phyloP scores from a whole-genome alignment of 73 alveolate species.

The Paramecium biaurelia region DNA sequence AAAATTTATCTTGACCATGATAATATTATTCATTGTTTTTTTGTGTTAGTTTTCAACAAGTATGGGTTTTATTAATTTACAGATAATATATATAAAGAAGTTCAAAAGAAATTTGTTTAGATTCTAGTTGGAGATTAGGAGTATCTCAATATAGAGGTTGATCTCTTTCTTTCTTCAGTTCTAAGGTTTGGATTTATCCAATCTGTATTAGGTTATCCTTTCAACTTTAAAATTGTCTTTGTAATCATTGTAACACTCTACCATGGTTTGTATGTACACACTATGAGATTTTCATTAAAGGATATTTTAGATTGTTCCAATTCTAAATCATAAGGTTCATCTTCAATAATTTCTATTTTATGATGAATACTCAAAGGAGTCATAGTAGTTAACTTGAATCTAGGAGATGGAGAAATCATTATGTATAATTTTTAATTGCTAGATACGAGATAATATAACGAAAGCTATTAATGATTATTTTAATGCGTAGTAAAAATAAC shows the following conservation, averaged over 20 bases:
- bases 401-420: background rate
- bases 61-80: background rate
- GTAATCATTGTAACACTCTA: background rate
- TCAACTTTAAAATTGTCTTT: background rate
- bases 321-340: slow-evolving; percentile 10
- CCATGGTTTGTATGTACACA: slow-evolving; percentile 2
- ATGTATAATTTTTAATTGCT: background rate
- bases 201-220: background rate
- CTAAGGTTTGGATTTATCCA: background rate
- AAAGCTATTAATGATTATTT: background rate
- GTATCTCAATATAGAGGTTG: background rate
- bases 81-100: background rate
- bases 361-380: background rate
- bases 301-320: background rate
- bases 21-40: background rate
- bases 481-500: background rate
- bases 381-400: background rate
- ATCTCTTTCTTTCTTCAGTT: background rate
- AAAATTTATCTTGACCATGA: background rate
- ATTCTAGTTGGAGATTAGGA: background rate
- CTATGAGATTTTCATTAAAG: background rate
- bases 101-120: background rate
- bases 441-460: background rate
- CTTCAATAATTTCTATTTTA: background rate
- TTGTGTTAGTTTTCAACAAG: background rate